phyloP scores from a whole-genome alignment of 2,329 filamentous ascomycete genomes.

The Tetracladium maxilliforme region DNA sequence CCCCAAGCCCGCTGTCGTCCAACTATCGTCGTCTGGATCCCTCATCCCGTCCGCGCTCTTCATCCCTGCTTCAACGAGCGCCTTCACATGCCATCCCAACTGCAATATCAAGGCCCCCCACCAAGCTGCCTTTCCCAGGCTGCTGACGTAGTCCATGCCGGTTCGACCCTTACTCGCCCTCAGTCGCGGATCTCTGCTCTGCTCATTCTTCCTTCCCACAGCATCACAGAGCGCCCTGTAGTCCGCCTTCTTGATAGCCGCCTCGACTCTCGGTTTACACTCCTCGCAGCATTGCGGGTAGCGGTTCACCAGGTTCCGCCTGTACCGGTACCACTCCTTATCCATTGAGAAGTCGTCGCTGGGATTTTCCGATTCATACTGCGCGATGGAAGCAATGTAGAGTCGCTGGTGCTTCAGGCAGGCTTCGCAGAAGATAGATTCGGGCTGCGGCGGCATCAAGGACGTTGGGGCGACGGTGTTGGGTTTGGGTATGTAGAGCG shows the following conservation, averaged over 20 bases:
- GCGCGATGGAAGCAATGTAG: constrained; percentile 58
- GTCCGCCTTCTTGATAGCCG: constrained; percentile 52
- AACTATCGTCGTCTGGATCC: no score
- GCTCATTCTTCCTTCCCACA: no score
- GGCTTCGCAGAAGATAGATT: constrained; percentile 49
- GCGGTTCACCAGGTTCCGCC: constrained; percentile 57
- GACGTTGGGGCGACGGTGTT: constrained; percentile 12
- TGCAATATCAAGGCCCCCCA: no score
- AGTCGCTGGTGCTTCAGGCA: constrained; percentile 86
- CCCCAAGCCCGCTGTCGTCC: no score
- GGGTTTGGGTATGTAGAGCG: constrained; percentile 22
- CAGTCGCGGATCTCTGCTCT: no score
- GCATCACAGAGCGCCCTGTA: no score
- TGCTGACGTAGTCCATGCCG: no score
- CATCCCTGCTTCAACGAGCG: no score
- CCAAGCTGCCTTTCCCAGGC: no score
- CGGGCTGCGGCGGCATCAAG: constrained; percentile 14
- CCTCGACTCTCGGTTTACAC: constrained; percentile 63
- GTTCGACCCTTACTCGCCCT: no score
- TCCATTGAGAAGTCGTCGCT: constrained; percentile 49
- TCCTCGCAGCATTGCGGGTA: constrained; percentile 81
- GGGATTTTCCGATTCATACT: constrained; percentile 62
- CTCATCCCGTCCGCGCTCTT: no score
- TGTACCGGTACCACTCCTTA: constrained; percentile 53
- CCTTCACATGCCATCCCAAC: no score